Conservation (phyloP, 306 rosid species). For the peach (Prunus persica) region Prunus_persica_NCBIv2 NC_034009.1:14973501-14974000, state of each 20-base stretch:
- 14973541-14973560: neutral
- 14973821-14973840: neutral
- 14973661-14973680: neutral
- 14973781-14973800: neutral
- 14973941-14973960: neutral
- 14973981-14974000: neutral
- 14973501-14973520: fast-evolving
- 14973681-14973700: neutral
- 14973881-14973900: neutral
- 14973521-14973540: fast-evolving
- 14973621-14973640: fast-evolving
- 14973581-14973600: neutral
- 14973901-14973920: neutral
- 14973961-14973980: no score
- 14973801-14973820: neutral
- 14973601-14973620: fast-evolving
- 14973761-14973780: neutral
- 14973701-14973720: neutral
- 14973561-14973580: neutral
- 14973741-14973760: neutral
- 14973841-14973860: neutral
- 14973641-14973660: neutral
- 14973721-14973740: neutral
- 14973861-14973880: neutral
- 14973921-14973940: neutral